These are phyloP conservation scores for Bipolaris gigantea DNA, from an alignment of 2,329 filamentous ascomycete genomes.

Conservation along the genomic window DNA sequence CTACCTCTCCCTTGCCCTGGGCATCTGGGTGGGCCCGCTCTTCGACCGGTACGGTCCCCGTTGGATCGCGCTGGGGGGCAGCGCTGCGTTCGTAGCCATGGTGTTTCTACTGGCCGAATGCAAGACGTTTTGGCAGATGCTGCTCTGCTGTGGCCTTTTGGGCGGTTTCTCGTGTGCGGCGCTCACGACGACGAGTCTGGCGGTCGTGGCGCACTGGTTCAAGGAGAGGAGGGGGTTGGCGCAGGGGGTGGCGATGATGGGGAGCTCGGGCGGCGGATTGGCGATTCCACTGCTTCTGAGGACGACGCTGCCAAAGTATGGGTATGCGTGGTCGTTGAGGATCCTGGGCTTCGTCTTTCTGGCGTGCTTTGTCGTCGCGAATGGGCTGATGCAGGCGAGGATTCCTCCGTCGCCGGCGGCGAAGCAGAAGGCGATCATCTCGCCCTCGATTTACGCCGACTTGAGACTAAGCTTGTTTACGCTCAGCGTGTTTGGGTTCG, in stretches of 20 bases:
- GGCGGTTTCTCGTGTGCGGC: conserved; percentile 46
- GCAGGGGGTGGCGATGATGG: conserved; percentile 46
- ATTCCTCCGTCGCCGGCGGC: conserved; percentile 34
- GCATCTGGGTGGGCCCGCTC: conserved; percentile 81
- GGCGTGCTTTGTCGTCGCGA: conserved; percentile 37
- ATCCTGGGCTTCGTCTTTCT: conserved; percentile 46
- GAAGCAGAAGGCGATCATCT: conserved; percentile 43
- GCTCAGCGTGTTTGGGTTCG: conserved; percentile 41
- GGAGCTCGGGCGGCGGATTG: conserved; percentile 41
- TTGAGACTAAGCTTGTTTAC: conserved; percentile 42
- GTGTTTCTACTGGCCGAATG: conserved; percentile 41
- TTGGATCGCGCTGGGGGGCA: conserved; percentile 39
- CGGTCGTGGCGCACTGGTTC: conserved; percentile 47
- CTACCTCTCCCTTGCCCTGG: conserved; percentile 79
- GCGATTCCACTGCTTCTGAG: conserved; percentile 43
- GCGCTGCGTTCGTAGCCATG: conserved; percentile 32
- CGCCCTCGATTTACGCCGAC: conserved; percentile 38
- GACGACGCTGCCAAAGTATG: conserved; percentile 38
- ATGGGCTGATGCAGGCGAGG: conserved; percentile 41
- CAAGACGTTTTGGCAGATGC: conserved; percentile 47
- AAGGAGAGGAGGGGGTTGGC: conserved; percentile 42
- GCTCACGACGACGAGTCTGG: conserved; percentile 43
- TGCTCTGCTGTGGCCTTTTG: conserved; percentile 46
- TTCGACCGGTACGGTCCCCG: conserved; percentile 51
- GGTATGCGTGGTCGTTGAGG: conserved; percentile 44